phyloP scores from a whole-genome alignment of 2,329 filamentous ascomycete species.

The Onygena corvina region DNA sequence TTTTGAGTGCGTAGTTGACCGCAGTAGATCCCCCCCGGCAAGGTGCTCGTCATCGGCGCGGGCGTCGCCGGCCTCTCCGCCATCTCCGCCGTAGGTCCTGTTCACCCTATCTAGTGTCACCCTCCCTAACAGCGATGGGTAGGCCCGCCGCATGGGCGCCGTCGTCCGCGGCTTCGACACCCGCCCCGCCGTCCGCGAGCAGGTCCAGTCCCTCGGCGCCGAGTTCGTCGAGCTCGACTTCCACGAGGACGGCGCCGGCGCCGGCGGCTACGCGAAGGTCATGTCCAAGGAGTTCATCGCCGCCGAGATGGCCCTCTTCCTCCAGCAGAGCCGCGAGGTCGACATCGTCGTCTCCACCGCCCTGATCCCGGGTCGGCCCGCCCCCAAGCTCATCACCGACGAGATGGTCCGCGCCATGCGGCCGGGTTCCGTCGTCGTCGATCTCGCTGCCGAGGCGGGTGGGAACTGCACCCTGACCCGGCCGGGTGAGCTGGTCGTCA shows the following conservation, averaged over 20 bases:
- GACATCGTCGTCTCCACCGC: slow-evolving; percentile 90
- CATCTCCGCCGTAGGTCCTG: slow-evolving; percentile 55
- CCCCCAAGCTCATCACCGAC: slow-evolving; percentile 73
- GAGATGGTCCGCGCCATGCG: slow-evolving; percentile 75
- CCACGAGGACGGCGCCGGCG: slow-evolving; percentile 70
- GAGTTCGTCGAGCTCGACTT: slow-evolving; percentile 83
- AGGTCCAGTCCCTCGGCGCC: slow-evolving; percentile 79
- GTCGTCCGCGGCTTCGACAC: slow-evolving; percentile 87
- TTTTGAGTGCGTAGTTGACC: slow-evolving; percentile 8
- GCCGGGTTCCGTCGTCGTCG: slow-evolving; percentile 76
- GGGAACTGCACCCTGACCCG: slow-evolving; percentile 78
- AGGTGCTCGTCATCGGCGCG: slow-evolving; percentile 79
- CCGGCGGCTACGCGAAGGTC: slow-evolving; percentile 80
- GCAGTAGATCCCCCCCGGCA: slow-evolving; percentile 63
- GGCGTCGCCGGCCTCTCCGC: slow-evolving; percentile 81
- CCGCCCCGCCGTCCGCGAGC: slow-evolving; percentile 73
- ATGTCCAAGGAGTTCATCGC: slow-evolving; percentile 93
- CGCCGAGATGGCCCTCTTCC: slow-evolving; percentile 85
- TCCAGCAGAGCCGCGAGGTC: slow-evolving; percentile 73
- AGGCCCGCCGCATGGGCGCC: slow-evolving; percentile 70
- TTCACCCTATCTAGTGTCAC: too few species aligned
- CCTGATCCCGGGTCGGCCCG: slow-evolving; percentile 72
- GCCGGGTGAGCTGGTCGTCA: slow-evolving; percentile 52
- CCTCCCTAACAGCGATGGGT: not conserved
- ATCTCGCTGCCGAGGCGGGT: slow-evolving; percentile 75